Evolutionary conservation across 2,329 filamentous ascomycete species (phyloP).

Genomic region (Diaporthe capsici): DNA sequence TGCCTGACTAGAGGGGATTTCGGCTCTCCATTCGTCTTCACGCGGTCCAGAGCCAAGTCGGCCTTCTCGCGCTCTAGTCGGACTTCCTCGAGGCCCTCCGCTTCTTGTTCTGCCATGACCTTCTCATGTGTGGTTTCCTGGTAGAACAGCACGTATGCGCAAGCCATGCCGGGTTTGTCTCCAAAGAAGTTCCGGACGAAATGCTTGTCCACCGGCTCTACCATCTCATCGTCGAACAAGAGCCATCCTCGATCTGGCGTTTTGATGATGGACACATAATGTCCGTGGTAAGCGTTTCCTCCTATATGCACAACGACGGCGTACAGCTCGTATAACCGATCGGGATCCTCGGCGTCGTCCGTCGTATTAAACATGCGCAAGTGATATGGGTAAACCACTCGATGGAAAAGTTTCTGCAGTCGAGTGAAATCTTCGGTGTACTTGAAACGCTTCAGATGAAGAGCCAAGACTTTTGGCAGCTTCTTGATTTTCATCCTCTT

Average conservation of each 20-base stretch:
- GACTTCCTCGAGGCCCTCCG: slow-evolving; percentile 78
- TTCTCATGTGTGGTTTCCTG: slow-evolving; percentile 86
- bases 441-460: slow-evolving; percentile 98
- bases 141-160: slow-evolving; percentile 97
- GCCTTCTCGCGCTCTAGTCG: slow-evolving; percentile 69
- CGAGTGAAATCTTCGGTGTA: slow-evolving; percentile 96
- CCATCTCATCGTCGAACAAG: slow-evolving; percentile 97
- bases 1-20: slow-evolving; percentile 62
- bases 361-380: slow-evolving; percentile 98
- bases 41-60: slow-evolving; percentile 60
- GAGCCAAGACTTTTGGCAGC: slow-evolving; percentile 88
- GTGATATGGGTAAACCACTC: slow-evolving; percentile 97
- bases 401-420: slow-evolving; percentile 95
- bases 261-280: slow-evolving; percentile 98
- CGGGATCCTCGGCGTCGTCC: slow-evolving; percentile 92
- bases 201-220: slow-evolving; percentile 96
- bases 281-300: slow-evolving; percentile 95
- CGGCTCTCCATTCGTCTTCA: slow-evolving; percentile 54
- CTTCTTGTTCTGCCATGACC: slow-evolving; percentile 83
- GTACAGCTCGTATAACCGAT: slow-evolving; percentile 95
- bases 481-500: slow-evolving; percentile 99
- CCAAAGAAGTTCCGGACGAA: slow-evolving; percentile 98
- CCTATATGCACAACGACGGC: slow-evolving; percentile 98
- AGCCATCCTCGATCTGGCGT: slow-evolving; percentile 96
- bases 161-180: slow-evolving; percentile 90